Evolutionary conservation across 2,329 filamentous ascomycete genomes (phyloP), one percentile per base, ranked within the genome.

Genomic region (Bipolaris victoriae): DNA sequence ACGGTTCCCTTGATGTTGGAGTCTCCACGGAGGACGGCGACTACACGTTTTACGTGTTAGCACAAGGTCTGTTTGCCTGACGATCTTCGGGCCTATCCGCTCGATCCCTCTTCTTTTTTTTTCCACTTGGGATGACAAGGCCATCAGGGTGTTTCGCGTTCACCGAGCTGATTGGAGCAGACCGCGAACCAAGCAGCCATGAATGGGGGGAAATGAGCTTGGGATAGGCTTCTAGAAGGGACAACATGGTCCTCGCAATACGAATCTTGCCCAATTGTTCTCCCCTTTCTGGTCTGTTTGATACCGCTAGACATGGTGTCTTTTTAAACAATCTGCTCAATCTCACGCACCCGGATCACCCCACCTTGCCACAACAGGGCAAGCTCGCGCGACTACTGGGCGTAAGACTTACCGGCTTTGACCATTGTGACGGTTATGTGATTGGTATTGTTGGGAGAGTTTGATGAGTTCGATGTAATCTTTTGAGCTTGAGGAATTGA

Each of bases 1-100:
- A 99, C 90, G 81, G 91, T 95, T 76, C 95, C 95, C 78, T 87
- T 83, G 86, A 99, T 84, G 85, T 93, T 96, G 81, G 92, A 92
- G 87, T 98, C 95, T 87, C 95, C 95, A 82, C 95, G 94, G 85
- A 99, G 83, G 80, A 97, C 92, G 83, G 90, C 91, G 83, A 98
- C 95, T 98, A 76, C 59, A 10, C 15, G 10, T 15, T 22, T 36
- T 1, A 5, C 11, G 7, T 22, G 55, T 60, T 59, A 65, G 57
- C 49, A 39, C 3, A 5, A n/a, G 18, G 9, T 41, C 39, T 49
- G 37, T 33, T 49, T 26, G 29, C n/a, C 15, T n/a, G 13, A 20
- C 9, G 6, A 31, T 40, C 29, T 43, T 48, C 36, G 47, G 47
- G 24, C n/a, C 36, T 49, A 31, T 49, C 22, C 24, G n/a, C 36